Conservation (phyloP, 2,329 filamentous ascomycete species). For the Bipolaris cookei region DNA sequence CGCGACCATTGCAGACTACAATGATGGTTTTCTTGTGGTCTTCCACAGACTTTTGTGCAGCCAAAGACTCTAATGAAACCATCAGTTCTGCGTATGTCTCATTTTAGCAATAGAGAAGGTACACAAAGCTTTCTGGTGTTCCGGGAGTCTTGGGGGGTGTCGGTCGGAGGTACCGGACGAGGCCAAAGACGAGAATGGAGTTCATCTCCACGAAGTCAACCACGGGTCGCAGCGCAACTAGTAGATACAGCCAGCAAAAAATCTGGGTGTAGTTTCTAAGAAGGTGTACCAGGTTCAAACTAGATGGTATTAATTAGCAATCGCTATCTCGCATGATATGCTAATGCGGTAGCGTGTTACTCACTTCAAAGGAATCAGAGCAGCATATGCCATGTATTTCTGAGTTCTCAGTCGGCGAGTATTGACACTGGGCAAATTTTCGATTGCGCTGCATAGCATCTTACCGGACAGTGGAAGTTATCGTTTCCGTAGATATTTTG, state of each 20-base stretch:
- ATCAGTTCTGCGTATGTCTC: slow-evolving; percentile 9
- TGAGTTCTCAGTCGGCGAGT: slow-evolving; percentile 2
- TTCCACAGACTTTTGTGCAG: slow-evolving; percentile 5
- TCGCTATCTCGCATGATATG: not conserved
- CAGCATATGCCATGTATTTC: not conserved
- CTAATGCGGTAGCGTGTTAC: not conserved
- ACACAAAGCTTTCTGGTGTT: slow-evolving; percentile 4
- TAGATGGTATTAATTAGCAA: not conserved
- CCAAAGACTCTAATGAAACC: slow-evolving; percentile 8
- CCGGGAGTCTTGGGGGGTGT: not conserved
- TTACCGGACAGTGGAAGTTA: not conserved
- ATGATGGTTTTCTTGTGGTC: slow-evolving; percentile 9
- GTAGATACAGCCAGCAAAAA: not conserved
- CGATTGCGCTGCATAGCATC: slow-evolving; percentile 5
- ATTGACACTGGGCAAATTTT: slow-evolving; percentile 2
- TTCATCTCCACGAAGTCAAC: slow-evolving; percentile 7
- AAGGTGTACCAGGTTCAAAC: slow-evolving; percentile 3
- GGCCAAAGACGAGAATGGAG: slow-evolving; percentile 1
- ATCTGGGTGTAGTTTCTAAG: not conserved
- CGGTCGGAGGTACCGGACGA: not conserved
- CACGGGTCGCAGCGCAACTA: not conserved
- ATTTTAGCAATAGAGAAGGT: slow-evolving; percentile 10
- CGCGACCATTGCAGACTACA: slow-evolving; percentile 10
- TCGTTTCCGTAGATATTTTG: not conserved
- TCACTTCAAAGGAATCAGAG: slow-evolving; percentile 9